Base-by-base conservation (phyloP, 495 filamentous ascomycete species). In the Platismatia glauca region DNA sequence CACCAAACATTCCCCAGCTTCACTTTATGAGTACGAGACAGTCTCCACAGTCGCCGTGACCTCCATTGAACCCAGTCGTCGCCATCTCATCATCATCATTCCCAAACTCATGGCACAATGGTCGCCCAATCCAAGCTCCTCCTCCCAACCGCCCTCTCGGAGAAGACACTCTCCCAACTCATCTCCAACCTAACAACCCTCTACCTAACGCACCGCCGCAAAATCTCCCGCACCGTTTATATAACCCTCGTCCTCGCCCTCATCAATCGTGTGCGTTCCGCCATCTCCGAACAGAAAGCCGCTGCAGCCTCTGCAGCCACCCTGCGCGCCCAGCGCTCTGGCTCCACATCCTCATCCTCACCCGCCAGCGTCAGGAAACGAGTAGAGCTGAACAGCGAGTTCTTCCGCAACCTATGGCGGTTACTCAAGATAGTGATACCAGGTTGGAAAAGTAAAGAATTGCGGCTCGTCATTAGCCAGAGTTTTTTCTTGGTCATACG, bases 311-410 rank as follows among this genome's bases (percentile, higher is more conserved):
- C 50, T 53, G 29, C 27, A 53, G 50, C 50, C 50, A 53, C 29
- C 16, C 13, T 86, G 91, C 12, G 75, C 76, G 15, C 86, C 88
- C 58, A 87, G 90, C 63, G 83, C 84, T 3, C 83, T 84, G 67
- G 41, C 55, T 46, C 77, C 77, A 64, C 79, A 79, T 22, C 77
- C 79, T 20, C 77, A 74, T 7, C 86, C 84, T 44, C 84, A 75
- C 70, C 46, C 38, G 43, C 62, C 61, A 68, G 74, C 67, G 35
- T 69, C 69, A 83, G 82, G 70, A 93, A 91, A 78, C 91, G 89
- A 75, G 90, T 96, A 22, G 94, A 95, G 76, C 77, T 98, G 55
- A 96, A 98, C 68, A 82, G 89, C 60, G 94, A 97, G 72, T 98
- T 98, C 79, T 95, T 98, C 77, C 85, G 85, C 70, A 89, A 88